Evolutionary conservation across 495 filamentous ascomycete genomes (phyloP).

Genomic region (Parmelia sp.): DNA sequence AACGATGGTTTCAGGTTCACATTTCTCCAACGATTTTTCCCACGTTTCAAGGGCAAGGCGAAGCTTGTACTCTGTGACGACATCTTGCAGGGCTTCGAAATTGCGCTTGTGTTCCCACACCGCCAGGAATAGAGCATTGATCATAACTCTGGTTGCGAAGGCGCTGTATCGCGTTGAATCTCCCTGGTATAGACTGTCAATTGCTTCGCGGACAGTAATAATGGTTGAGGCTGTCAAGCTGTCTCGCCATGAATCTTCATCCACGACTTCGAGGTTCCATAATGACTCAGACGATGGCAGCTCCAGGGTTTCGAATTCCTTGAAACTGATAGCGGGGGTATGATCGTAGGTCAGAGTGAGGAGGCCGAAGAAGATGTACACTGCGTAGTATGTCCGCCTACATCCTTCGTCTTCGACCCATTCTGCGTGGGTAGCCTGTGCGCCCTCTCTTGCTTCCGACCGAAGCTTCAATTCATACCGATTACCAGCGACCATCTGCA

Average conservation of each 20-base stretch:
- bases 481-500: slow-evolving; percentile 89
- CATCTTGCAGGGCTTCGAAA: slow-evolving; percentile 90
- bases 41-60: slow-evolving; percentile 93
- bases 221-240: slow-evolving; percentile 60
- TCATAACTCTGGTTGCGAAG: slow-evolving; percentile 96
- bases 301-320: slow-evolving; percentile 90
- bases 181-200: slow-evolving; percentile 90
- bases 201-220: slow-evolving; percentile 85
- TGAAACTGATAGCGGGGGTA: slow-evolving; percentile 93
- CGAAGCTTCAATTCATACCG: slow-evolving; percentile 92
- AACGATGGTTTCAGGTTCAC: slow-evolving; percentile 84
- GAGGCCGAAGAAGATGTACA: slow-evolving; percentile 98
- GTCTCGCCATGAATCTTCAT: slow-evolving; percentile 80
- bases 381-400: slow-evolving; percentile 95
- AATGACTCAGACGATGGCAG: slow-evolving; percentile 90
- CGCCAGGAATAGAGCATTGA: slow-evolving; percentile 96
- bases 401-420: slow-evolving; percentile 98
- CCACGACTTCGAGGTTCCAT: slow-evolving; percentile 78
- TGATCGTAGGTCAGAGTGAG: slow-evolving; percentile 96
- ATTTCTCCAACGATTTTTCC: slow-evolving; percentile 91
- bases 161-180: slow-evolving; percentile 90
- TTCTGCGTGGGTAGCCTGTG: slow-evolving; percentile 70
- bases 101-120: slow-evolving; percentile 99
- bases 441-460: slow-evolving; percentile 76
- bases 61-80: slow-evolving; percentile 97